Evolutionary conservation across 176 grass and related monocot genomes (phyloP).

Genomic region (Aegilops sharonensis): DNA sequence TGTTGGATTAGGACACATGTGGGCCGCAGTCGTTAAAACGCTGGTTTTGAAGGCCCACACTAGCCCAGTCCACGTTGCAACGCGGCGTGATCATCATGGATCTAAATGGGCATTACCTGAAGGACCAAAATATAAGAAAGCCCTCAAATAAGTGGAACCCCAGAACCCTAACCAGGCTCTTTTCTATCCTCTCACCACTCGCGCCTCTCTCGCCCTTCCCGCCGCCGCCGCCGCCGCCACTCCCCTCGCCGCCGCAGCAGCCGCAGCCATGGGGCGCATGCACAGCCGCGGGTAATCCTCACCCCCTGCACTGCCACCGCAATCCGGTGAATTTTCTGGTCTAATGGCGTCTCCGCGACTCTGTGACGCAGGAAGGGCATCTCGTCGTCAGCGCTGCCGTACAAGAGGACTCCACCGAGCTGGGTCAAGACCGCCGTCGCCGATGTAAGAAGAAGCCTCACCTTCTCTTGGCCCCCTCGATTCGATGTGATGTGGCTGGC

Average conservation of each 20-base stretch:
- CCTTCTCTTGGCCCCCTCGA: neutral
- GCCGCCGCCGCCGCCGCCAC: conserved; percentile 22
- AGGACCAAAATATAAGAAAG: conserved; percentile 7
- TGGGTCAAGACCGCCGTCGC: conserved; percentile 75
- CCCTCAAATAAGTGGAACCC: neutral
- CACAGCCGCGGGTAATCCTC: conserved; percentile 60
- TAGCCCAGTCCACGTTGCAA: neutral
- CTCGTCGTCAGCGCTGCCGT: conserved; percentile 82
- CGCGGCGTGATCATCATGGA: neutral
- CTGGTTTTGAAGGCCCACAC: neutral
- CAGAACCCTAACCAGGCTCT: conserved; percentile 41
- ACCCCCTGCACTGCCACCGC: neutral
- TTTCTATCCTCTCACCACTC: conserved; percentile 21
- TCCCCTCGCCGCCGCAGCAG: neutral
- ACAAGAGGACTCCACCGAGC: conserved; percentile 77
- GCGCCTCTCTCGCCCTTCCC: conserved; percentile 28
- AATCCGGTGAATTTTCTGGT: neutral
- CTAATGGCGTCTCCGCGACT: conserved; percentile 25
- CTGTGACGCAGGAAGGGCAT: conserved; percentile 71
- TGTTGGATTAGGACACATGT: no score
- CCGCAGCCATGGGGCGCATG: conserved; percentile 73
- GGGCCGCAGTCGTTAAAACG: no score
- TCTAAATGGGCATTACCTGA: neutral
- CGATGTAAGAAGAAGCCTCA: conserved; percentile 40
- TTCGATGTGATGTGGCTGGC: neutral